Base-by-base conservation (phyloP, 768 basidiomycete species). In the Tricholoma sp. region DNA sequence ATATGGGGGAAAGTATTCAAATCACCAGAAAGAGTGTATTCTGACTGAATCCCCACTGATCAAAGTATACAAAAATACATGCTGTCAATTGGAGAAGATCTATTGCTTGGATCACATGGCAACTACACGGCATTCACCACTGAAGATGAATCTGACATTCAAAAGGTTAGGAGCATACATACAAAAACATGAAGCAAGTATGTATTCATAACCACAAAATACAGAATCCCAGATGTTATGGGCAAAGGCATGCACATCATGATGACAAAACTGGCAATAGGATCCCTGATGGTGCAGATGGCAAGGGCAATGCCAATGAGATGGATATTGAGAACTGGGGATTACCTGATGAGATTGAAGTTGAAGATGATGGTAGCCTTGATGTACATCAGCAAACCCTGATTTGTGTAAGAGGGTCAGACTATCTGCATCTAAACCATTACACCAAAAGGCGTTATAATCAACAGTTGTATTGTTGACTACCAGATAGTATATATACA, bases 1-100 rank as follows among this genome's bases (percentile, higher is more conserved):
- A 0, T 69, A 75, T 57, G 69, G 67, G 1, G 73, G 73, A 0
- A 65, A 65, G 8, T 66, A 60, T 6, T 71, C 72, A 3, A 77
- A 74, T 54, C 62, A 63, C 16, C 71, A 63, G 2, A 66, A 68
- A 37, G 37, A 64, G 8, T 61, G 63, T 0, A 71, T 76, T 14
- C 50, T 74, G 8, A 55, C 61, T 11, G 70, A 74, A 50, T 75
- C 74, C 0, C 54, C 65, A 2, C 60, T 76, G 0, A 68, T 76
- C 24, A 61, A 72, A 11, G 57, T 71, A n/a, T 76, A 69, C 62
- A 65, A 68, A 12, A 62, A 57, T 12, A 53, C 60, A 9, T 59
- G 61, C 5, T 27, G 50, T 0, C 66, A 66, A 27, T 58, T 71
- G 32, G 69, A 64, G 51, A 49, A 59, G 0, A 69, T 61, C 55